Percentiles rank a stretch among this genome's conserved stretches.
These are phyloP conservation scores for Neurospora tetrasperma DNA, from an alignment of 495 filamentous ascomycete genomes.

Conservation along the genomic window DNA sequence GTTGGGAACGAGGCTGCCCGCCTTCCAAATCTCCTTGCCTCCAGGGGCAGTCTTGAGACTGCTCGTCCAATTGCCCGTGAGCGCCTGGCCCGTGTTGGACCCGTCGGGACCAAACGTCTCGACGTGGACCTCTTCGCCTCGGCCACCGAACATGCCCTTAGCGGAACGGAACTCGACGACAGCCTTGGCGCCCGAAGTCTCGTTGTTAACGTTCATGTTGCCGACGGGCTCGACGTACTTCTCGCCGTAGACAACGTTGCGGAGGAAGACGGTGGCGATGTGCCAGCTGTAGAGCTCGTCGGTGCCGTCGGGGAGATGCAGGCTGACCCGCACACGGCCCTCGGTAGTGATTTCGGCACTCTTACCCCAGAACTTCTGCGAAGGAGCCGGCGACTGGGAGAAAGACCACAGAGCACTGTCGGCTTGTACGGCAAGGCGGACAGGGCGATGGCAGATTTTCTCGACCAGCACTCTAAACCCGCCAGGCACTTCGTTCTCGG, in stretches of 20 bases:
- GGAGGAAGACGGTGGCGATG: constrained; percentile 75
- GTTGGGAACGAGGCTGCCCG: constrained; percentile 62
- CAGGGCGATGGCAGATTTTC: constrained; percentile 86
- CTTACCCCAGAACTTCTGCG: constrained; percentile 98
- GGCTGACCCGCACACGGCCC: constrained; percentile 63
- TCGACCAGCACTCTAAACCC: constrained; percentile 84
- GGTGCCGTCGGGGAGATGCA: constrained; percentile 49
- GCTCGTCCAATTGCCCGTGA: constrained; percentile 77
- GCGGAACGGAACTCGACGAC: constrained; percentile 69
- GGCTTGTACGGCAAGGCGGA: constrained; percentile 86
- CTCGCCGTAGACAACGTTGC: constrained; percentile 95
- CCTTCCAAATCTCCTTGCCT: constrained; percentile 65
- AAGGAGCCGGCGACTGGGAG: constrained; percentile 73
- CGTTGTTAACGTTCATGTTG: constrained; percentile 70
- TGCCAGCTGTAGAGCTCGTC: constrained; percentile 79
- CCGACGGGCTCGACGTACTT: constrained; percentile 96
- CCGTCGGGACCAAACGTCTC: constrained; percentile 59
- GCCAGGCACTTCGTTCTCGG: constrained; percentile 57
- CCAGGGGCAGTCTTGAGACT: constrained; percentile 52
- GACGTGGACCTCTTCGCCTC: constrained; percentile 79
- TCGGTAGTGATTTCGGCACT: constrained; percentile 86
- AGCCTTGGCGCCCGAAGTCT: constrained; percentile 69
- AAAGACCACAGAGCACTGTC: constrained; percentile 77
- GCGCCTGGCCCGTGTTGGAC: constrained; percentile 45
- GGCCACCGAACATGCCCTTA: constrained; percentile 92